Conservation (phyloP, 305 asterid genomes). For the Fraxinus albicans region DNA sequence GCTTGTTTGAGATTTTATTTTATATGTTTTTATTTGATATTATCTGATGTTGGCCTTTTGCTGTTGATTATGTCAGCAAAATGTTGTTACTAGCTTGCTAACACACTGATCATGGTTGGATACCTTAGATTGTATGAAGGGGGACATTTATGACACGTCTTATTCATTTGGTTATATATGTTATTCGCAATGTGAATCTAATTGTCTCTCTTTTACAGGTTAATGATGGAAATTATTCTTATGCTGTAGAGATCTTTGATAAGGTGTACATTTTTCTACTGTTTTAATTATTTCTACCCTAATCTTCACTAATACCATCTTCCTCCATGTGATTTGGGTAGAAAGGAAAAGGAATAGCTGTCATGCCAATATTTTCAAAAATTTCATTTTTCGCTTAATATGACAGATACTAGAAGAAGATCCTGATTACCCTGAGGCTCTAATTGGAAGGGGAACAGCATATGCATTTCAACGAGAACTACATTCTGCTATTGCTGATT, state of each 20-base stretch:
- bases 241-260: constrained; percentile 88
- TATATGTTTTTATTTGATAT: neutral
- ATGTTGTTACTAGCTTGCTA: constrained; percentile 1
- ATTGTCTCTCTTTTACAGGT: constrained; percentile 61
- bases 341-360: constrained; percentile 23
- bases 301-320: constrained; percentile 19
- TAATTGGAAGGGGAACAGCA: constrained; percentile 99
- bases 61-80: constrained; percentile 9
- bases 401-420: constrained; percentile 83
- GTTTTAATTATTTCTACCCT: constrained; percentile 13
- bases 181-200: constrained; percentile 19
- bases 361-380: constrained; percentile 18
- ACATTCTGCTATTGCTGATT: constrained; percentile 93
- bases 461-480: constrained; percentile 97
- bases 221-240: constrained; percentile 86
- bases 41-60: constrained; percentile 3
- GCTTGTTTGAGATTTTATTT: constrained; percentile 1
- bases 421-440: constrained; percentile 92
- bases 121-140: constrained; percentile 4
- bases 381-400: constrained; percentile 24
- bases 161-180: neutral
- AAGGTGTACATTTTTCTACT: constrained; percentile 51
- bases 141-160: neutral
- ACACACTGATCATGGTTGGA: constrained; percentile 23
- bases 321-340: constrained; percentile 22